These are phyloP conservation scores for Cynanchum wilfordii DNA, from an alignment of 257 asterid genomes.

Conservation along the genomic window DNA sequence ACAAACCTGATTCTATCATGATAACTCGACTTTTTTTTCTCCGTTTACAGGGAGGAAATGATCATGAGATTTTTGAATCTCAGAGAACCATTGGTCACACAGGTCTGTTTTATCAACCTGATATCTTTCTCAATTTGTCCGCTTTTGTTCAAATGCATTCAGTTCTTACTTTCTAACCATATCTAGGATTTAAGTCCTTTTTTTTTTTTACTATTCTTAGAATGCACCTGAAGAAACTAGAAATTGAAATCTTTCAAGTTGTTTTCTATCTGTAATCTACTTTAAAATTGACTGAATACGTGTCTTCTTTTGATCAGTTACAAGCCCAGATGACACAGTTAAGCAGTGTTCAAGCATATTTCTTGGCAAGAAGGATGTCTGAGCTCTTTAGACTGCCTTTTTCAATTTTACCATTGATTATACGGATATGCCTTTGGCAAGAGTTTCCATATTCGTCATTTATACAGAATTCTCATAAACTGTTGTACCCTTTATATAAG, in stretches of 20 bases:
- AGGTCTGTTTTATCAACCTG: conserved; percentile 35
- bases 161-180: not conserved
- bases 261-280: not conserved
- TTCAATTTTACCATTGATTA: not conserved
- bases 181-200: not conserved
- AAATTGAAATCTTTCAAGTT: not conserved
- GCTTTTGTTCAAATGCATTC: not conserved
- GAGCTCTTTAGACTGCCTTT: not conserved
- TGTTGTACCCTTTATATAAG: not conserved
- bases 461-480: not conserved
- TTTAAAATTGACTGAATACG: not conserved
- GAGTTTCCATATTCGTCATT: not conserved
- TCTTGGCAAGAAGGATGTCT: conserved; percentile 41
- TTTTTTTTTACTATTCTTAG: not conserved
- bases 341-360: conserved; percentile 60
- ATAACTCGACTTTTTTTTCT: not conserved
- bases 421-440: too few species aligned
- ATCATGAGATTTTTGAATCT: conserved; percentile 80
- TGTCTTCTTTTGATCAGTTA: conserved; percentile 37
- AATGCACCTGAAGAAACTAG: not conserved
- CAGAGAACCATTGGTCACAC: conserved; percentile 89
- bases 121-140: not conserved
- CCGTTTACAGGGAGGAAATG: conserved; percentile 80
- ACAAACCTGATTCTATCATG: not conserved
- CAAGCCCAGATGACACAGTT: conserved; percentile 74